phyloP scores from a whole-genome alignment of 148 eudicot genomes.

The Polygonum maritimum region DNA sequence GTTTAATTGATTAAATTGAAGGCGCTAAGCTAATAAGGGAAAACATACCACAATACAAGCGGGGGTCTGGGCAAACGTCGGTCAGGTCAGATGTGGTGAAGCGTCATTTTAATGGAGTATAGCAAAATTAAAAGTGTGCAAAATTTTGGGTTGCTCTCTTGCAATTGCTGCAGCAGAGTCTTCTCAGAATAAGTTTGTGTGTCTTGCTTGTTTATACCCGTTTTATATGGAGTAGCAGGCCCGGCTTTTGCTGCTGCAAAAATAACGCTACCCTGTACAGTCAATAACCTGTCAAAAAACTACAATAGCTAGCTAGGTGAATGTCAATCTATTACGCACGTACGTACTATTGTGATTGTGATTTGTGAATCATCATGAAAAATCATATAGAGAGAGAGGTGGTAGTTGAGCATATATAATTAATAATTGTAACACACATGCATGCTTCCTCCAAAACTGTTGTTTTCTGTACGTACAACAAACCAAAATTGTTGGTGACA shows the following conservation, averaged over 20 bases:
- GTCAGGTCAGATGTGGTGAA: neutral
- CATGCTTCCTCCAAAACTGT: too few species aligned
- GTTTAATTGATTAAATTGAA: neutral
- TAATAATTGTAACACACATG: too few species aligned
- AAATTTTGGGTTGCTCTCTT: neutral
- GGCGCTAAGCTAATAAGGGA: neutral
- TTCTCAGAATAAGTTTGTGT: neutral
- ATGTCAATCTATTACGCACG: too few species aligned
- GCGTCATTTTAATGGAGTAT: neutral
- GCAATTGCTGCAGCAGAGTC: neutral
- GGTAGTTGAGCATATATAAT: neutral
- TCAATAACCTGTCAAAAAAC: too few species aligned
- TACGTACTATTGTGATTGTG: neutral
- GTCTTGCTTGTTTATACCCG: too few species aligned
- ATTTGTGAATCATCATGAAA: neutral
- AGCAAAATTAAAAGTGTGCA: neutral
- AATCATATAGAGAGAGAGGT: neutral
- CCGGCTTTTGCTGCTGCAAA: too few species aligned
- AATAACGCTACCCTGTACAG: too few species aligned
- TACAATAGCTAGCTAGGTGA: too few species aligned
- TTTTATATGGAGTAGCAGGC: too few species aligned
- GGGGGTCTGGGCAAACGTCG: neutral
- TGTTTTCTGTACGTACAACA: too few species aligned
- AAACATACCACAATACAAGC: too few species aligned
- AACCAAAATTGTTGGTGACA: too few species aligned